Evolutionary conservation across 495 filamentous ascomycete genomes (phyloP).

Genomic region (Penicillium salamii): DNA sequence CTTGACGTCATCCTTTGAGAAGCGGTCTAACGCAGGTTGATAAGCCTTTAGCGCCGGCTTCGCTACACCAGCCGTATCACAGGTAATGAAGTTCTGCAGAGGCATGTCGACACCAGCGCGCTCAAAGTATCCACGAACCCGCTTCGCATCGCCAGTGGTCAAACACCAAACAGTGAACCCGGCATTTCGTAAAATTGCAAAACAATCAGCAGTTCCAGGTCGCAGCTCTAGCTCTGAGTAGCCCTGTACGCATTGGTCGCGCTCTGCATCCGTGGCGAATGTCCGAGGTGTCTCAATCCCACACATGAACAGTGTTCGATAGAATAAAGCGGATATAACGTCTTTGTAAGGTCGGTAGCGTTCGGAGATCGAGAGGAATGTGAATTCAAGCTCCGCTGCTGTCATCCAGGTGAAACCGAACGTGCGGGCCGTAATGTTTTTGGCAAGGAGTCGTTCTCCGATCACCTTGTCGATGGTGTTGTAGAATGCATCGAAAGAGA

Average conservation of each 20-base stretch:
- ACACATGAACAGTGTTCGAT: slow-evolving; percentile 35
- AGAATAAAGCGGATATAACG: slow-evolving; percentile 36
- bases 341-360: slow-evolving; percentile 34
- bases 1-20: slow-evolving; percentile 11
- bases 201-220: slow-evolving; percentile 26
- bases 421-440: slow-evolving; percentile 29
- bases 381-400: slow-evolving; percentile 41
- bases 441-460: slow-evolving; percentile 25
- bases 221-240: slow-evolving; percentile 32
- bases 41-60: slow-evolving; percentile 37
- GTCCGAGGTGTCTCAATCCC: slow-evolving; percentile 33
- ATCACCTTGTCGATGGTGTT: slow-evolving; percentile 24
- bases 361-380: slow-evolving; percentile 39
- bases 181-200: slow-evolving; percentile 24
- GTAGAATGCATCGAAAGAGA: slow-evolving; percentile 39
- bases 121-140: slow-evolving; percentile 40
- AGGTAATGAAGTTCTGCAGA: slow-evolving; percentile 37
- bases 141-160: slow-evolving; percentile 35
- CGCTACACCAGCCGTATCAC: slow-evolving; percentile 28
- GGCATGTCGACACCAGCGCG: slow-evolving; percentile 35
- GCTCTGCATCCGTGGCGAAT: slow-evolving; percentile 37
- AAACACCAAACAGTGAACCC: slow-evolving; percentile 45
- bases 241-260: slow-evolving; percentile 21
- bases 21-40: slow-evolving; percentile 17
- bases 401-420: slow-evolving; percentile 44